Conservation (phyloP, 1,284 basidiomycete species). For the Microbotryum violaceum region DNA sequence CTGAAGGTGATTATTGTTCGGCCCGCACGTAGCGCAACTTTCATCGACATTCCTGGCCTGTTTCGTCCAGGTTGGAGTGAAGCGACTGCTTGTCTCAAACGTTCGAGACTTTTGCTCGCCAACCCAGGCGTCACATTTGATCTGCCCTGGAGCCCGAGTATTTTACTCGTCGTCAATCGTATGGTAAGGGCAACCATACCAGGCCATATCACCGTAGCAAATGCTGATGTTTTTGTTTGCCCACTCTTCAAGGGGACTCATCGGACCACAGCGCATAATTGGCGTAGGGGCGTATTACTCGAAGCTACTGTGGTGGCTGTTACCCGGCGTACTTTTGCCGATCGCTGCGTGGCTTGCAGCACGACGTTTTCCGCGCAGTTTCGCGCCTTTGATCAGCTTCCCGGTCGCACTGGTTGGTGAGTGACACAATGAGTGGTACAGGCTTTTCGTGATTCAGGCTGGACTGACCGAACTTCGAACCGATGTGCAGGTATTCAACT, state of each 20-base stretch:
- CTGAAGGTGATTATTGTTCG: too few species aligned
- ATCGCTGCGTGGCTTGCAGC: conserved; percentile 75
- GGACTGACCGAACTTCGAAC: too few species aligned
- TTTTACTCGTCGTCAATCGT: conserved; percentile 82
- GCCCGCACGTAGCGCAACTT: conserved; percentile 57
- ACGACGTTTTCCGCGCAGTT: conserved; percentile 58
- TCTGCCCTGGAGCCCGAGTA: conserved; percentile 77
- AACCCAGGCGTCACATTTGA: conserved; percentile 60
- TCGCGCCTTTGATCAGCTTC: conserved; percentile 69
- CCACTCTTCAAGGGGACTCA: conserved; percentile 60
- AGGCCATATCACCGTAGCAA: background rate
- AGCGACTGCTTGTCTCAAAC: conserved; percentile 69
- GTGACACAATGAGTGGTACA: too few species aligned
- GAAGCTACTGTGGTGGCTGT: conserved; percentile 69
- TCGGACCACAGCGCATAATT: conserved; percentile 79
- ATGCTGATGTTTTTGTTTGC: background rate
- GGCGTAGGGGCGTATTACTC: conserved; percentile 66
- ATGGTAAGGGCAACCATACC: conserved; percentile 56
- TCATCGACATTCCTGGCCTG: conserved; percentile 62
- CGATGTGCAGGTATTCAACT: conserved; percentile 60
- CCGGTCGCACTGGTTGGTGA: conserved; percentile 62
- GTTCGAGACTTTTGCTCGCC: conserved; percentile 68
- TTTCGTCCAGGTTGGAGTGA: conserved; percentile 79
- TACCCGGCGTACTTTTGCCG: conserved; percentile 70
- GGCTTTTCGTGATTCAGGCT: too few species aligned